Conservation (phyloP, 1,284 basidiomycete species). For the Gomphus bonarii region DNA sequence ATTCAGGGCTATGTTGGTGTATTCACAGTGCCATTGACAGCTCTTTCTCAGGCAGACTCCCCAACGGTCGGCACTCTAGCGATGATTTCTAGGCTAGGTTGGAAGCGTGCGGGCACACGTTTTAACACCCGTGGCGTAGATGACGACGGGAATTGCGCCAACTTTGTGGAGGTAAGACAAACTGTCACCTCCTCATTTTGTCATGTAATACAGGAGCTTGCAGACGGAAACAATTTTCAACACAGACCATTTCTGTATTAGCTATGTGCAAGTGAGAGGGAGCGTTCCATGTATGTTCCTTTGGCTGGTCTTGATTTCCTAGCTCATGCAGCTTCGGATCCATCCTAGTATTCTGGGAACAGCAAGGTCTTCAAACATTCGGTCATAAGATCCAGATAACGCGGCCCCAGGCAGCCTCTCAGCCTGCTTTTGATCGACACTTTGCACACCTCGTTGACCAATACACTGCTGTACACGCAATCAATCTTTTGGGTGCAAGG, state of each 20-base stretch:
- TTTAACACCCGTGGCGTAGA: slow-evolving; percentile 98
- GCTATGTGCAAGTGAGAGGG: slow-evolving; percentile 89
- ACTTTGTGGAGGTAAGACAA: slow-evolving; percentile 81
- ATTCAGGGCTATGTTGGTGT: slow-evolving; percentile 90
- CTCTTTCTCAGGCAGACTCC: slow-evolving; percentile 58
- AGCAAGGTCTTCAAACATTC: slow-evolving; percentile 86
- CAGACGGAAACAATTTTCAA: slow-evolving; percentile 89
- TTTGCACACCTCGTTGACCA: slow-evolving; percentile 79
- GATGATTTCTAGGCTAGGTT: slow-evolving; percentile 81
- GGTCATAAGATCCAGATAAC: slow-evolving; percentile 89
- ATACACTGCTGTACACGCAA: slow-evolving; percentile 72
- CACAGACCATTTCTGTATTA: slow-evolving; percentile 75
- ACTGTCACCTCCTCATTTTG: slow-evolving; percentile 10
- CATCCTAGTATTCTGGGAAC: slow-evolving; percentile 88
- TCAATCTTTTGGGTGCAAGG: slow-evolving; percentile 82
- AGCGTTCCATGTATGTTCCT: slow-evolving; percentile 74
- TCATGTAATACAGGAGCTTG: slow-evolving; percentile 15
- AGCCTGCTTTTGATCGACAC: slow-evolving; percentile 93
- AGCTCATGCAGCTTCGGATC: background rate
- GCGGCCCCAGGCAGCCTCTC: slow-evolving; percentile 83
- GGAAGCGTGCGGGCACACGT: slow-evolving; percentile 93
- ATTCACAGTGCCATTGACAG: slow-evolving; percentile 59
- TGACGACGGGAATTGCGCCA: slow-evolving; percentile 94
- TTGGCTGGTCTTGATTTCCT: background rate
- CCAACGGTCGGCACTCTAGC: slow-evolving; percentile 62